Evolutionary conservation across 192 early-diverging fungal species (phyloP).

Genomic region (Gaertneriomyces sp.): DNA sequence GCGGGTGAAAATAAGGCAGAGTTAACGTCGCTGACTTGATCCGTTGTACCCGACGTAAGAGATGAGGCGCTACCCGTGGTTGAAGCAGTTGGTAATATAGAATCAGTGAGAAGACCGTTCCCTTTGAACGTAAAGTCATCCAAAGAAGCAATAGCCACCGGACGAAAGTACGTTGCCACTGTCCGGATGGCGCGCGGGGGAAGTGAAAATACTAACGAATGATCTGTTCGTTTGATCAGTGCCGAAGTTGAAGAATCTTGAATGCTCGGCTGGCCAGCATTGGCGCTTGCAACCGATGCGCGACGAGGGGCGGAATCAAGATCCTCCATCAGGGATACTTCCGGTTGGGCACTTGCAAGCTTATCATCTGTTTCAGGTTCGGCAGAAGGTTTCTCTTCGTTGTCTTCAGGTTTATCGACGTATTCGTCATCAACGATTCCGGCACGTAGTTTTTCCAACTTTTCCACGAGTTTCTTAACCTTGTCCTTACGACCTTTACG

Average conservation of each 20-base stretch:
- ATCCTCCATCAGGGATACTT: not conserved
- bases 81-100: too few relatives aligned
- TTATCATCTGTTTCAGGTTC: not conserved
- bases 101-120: too few relatives aligned
- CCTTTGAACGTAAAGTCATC: too few relatives aligned
- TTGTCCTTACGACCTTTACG: slow-evolving; percentile 88
- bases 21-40: too few relatives aligned
- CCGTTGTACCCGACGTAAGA: too few relatives aligned
- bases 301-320: not conserved
- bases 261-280: not conserved
- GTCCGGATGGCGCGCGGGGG: slow-evolving; percentile 66
- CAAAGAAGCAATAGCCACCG: slow-evolving; percentile 21
- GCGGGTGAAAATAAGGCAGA: too few relatives aligned
- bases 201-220: slow-evolving; percentile 65
- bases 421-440: slow-evolving; percentile 43
- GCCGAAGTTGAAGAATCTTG: not conserved
- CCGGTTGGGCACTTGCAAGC: not conserved
- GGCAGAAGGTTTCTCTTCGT: not conserved
- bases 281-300: not conserved
- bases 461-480: slow-evolving; percentile 72
- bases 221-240: slow-evolving; percentile 55
- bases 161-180: slow-evolving; percentile 59
- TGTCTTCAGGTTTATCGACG: slow-evolving; percentile 2
- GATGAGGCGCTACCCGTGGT: too few relatives aligned
- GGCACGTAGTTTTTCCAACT: slow-evolving; percentile 68